Conservation (phyloP, 164 flowering plant species). For the Tinospora cordifolia region DNA sequence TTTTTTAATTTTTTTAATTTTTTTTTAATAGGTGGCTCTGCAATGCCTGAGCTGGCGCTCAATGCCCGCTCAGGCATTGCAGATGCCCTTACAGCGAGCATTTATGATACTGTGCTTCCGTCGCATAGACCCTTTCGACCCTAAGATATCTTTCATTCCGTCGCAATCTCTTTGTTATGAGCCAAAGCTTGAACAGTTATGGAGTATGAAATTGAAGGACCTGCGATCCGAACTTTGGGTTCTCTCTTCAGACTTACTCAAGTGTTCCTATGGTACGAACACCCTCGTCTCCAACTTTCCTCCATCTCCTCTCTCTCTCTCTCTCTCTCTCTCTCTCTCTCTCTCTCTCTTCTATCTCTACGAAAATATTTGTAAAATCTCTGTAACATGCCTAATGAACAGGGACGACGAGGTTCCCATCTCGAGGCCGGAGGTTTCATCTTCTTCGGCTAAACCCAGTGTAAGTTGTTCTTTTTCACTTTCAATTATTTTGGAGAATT, state of each 20-base stretch:
- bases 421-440: conserved; percentile 9
- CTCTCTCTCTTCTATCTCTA: background rate
- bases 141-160: background rate
- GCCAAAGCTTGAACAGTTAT: background rate
- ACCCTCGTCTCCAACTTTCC: conserved; percentile 10
- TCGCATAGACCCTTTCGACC: background rate
- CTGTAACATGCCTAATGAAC: conserved; percentile 6
- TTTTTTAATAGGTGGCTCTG: too few relatives aligned
- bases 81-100: too few relatives aligned
- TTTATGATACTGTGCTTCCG: too few relatives aligned
- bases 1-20: too few relatives aligned
- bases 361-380: background rate
- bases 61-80: too few relatives aligned
- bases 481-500: background rate
- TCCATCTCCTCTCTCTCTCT: background rate
- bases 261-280: conserved; percentile 45
- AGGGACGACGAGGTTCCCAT: conserved; percentile 39
- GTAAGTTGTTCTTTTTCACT: conserved; percentile 14
- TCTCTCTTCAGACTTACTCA: conserved; percentile 63
- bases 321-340: background rate
- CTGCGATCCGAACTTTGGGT: conserved; percentile 57
- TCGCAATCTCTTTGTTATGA: background rate
- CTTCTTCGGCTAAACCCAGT: background rate
- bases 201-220: conserved; percentile 16
- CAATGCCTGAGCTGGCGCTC: too few relatives aligned